Conservation (phyloP, 352 stramenopile genomes). For the Pythium utonaiense region DNA sequence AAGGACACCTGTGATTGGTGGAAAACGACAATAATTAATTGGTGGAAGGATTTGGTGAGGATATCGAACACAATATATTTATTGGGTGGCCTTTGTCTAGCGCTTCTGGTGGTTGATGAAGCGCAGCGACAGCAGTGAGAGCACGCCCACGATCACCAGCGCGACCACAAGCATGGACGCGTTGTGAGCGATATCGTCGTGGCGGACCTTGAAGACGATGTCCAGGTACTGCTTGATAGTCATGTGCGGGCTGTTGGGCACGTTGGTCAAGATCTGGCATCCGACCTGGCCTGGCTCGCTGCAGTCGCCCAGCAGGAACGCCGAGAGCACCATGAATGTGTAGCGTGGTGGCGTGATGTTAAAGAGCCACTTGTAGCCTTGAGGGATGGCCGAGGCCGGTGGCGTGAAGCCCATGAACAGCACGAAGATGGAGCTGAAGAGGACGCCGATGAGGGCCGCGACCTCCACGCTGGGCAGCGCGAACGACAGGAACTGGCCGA, state of each 20-base stretch:
- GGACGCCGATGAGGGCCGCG: slow-evolving; percentile 30
- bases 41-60: neutral
- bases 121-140: slow-evolving; percentile 44
- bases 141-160: neutral
- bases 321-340: slow-evolving; percentile 29
- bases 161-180: slow-evolving; percentile 46
- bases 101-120: slow-evolving; percentile 51
- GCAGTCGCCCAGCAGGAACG: slow-evolving; percentile 41
- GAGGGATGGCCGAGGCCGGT: slow-evolving; percentile 25
- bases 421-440: slow-evolving; percentile 49
- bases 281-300: slow-evolving; percentile 20
- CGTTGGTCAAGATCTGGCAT: slow-evolving; percentile 35
- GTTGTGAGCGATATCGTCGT: slow-evolving; percentile 41
- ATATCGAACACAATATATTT: neutral
- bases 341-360: slow-evolving; percentile 42
- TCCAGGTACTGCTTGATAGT: slow-evolving; percentile 59
- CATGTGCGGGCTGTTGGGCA: slow-evolving; percentile 27
- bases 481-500: slow-evolving; percentile 70
- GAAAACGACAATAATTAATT: neutral
- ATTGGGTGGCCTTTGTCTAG: neutral
- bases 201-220: slow-evolving; percentile 40
- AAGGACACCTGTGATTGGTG: neutral
- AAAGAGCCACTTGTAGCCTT: slow-evolving; percentile 34
- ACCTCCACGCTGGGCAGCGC: slow-evolving; percentile 40
- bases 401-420: slow-evolving; percentile 53